Percentiles rank a stretch among this genome's conserved stretches.
Evolutionary conservation across 2,329 filamentous ascomycete species (phyloP).

Genomic region (Acephala macrosclerotiorum): DNA sequence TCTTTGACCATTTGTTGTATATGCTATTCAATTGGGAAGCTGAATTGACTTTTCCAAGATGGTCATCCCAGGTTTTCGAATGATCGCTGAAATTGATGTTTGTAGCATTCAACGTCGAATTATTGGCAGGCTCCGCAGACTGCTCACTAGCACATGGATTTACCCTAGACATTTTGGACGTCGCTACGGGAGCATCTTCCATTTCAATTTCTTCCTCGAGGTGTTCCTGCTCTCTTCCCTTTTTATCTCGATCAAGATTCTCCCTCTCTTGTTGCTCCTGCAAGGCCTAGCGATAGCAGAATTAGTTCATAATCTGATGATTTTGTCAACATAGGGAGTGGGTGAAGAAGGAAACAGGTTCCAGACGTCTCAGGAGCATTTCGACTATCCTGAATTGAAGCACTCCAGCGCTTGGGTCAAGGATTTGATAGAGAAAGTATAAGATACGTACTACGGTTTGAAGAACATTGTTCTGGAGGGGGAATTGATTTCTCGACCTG

Average conservation of each 20-base stretch:
- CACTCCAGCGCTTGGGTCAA: background rate
- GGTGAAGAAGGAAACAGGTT: background rate
- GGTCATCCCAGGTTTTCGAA: background rate
- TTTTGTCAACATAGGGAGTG: background rate
- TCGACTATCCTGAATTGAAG: background rate
- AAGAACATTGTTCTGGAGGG: background rate
- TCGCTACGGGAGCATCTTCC: background rate
- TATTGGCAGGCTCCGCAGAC: background rate
- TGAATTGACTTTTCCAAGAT: constrained; percentile 8
- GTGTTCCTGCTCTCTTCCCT: background rate
- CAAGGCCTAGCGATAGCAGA: background rate
- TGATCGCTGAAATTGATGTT: background rate
- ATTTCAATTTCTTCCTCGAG: background rate
- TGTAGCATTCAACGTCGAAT: background rate
- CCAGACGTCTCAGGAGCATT: background rate
- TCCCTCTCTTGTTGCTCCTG: background rate
- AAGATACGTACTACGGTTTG: background rate
- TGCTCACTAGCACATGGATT: too few species aligned
- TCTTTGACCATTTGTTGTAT: constrained; percentile 6
- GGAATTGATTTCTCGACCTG: background rate
- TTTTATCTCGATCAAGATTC: background rate
- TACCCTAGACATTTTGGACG: background rate
- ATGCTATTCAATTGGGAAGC: constrained; percentile 8
- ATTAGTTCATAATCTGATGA: background rate
- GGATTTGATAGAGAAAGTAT: background rate